phyloP scores from a whole-genome alignment of 1,284 basidiomycete genomes.

The Spongiforma sp. region DNA sequence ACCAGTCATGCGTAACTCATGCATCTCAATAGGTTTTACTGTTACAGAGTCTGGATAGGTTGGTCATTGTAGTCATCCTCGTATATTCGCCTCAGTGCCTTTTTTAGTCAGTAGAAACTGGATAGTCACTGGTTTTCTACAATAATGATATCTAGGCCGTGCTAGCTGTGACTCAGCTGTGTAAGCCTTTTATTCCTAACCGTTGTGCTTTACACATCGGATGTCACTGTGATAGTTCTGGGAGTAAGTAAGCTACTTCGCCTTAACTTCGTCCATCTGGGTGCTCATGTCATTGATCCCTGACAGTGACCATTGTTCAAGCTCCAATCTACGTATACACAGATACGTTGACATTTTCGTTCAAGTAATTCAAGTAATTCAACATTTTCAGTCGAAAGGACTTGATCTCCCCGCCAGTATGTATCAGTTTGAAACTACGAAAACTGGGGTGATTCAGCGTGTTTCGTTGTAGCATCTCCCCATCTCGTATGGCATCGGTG shows the following conservation, averaged over 20 bases:
- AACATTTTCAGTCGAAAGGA: neutral
- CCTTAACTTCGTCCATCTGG: neutral
- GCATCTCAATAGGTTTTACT: constrained; percentile 11
- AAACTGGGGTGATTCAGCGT: neutral
- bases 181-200: neutral
- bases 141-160: neutral
- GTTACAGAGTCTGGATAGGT: constrained; percentile 18
- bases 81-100: neutral
- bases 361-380: no score
- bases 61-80: neutral
- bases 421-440: no score
- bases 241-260: neutral
- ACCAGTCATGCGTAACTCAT: neutral
- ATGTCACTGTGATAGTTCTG: neutral
- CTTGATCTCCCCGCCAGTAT: neutral
- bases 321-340: constrained; percentile 3
- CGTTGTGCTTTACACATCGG: neutral
- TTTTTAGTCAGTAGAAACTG: constrained; percentile 8
- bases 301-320: no score
- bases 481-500: neutral
- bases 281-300: neutral
- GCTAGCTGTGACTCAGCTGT: neutral
- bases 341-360: no score
- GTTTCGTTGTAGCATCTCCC: constrained; percentile 2
- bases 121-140: constrained; percentile 1